A percentile compares a stretch with the other conserved stretches of the same genome.
Evolutionary conservation across 225 moss, liverwort and hornwort genomes (phyloP).

Genomic region (Sphagnum contortum): DNA sequence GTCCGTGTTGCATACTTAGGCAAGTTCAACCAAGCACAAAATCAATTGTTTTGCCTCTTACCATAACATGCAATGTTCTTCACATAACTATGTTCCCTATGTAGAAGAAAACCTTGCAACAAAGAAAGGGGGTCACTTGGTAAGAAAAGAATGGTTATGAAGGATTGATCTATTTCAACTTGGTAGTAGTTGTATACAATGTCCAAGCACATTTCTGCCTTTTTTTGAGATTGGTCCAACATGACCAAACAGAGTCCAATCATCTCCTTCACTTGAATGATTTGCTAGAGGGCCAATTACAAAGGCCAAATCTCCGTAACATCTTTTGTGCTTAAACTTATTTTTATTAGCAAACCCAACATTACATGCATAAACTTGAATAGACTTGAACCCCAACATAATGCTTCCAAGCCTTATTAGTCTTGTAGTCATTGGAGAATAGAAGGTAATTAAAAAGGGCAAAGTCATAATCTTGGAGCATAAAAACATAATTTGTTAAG

Average conservation of each 20-base stretch:
- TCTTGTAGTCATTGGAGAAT: constrained; percentile 97
- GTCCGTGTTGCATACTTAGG: constrained; percentile 80
- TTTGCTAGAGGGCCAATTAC: neutral
- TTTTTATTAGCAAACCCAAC: no score
- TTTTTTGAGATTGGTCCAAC: constrained; percentile 85
- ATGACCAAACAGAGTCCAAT: constrained; percentile 92
- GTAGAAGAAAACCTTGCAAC: no score
- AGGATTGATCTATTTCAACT: no score
- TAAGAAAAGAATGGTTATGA: no score
- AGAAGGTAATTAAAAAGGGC: constrained; percentile 87
- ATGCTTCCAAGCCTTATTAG: constrained; percentile 98
- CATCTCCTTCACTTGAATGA: constrained; percentile 77
- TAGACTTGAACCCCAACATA: constrained; percentile 97
- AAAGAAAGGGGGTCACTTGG: no score
- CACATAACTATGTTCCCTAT: no score
- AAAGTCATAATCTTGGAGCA: constrained; percentile 95
- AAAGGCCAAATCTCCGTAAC: no score
- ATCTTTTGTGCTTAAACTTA: no score
- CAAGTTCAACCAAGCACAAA: no score
- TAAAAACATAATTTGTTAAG: constrained; percentile 89
- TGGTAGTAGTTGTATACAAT: constrained; percentile 79
- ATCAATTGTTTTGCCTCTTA: no score
- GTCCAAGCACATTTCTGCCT: constrained; percentile 82
- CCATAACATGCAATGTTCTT: no score
- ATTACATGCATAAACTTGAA: constrained; percentile 11